These are phyloP conservation scores for Termitomyces sp. DNA, from an alignment of 768 basidiomycete species.

Conservation along the genomic window DNA sequence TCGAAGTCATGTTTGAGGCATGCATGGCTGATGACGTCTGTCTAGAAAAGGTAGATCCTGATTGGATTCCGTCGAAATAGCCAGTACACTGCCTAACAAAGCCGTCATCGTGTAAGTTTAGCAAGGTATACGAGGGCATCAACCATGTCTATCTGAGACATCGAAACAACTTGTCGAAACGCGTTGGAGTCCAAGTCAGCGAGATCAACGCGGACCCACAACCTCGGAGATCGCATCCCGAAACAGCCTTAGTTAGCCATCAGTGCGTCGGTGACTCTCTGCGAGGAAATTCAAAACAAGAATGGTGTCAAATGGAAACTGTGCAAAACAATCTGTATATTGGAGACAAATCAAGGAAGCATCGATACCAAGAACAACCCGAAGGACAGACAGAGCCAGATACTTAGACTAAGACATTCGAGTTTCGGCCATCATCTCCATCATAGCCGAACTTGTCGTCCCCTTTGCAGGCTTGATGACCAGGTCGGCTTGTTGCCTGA, in stretches of 20 bases:
- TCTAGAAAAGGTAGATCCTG: no score
- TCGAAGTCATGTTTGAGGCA: neutral
- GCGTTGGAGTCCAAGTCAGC: no score
- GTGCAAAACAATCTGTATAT: neutral
- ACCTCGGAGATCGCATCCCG: no score
- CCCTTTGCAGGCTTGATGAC: constrained; percentile 62
- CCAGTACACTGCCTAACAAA: neutral
- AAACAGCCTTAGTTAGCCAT: neutral
- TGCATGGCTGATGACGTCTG: neutral
- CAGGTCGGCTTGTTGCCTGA: constrained; percentile 77
- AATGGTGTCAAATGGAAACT: neutral
- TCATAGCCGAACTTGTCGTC: constrained; percentile 19
- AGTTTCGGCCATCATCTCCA: constrained; percentile 9
- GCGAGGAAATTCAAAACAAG: neutral
- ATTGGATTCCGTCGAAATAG: neutral
- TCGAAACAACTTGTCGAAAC: no score
- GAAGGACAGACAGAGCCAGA: neutral
- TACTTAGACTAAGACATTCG: neutral
- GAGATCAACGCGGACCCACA: no score
- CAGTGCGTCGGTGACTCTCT: neutral
- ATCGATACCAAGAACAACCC: neutral
- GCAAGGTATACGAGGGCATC: no score
- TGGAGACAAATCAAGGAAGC: neutral
- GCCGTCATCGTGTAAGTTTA: neutral
- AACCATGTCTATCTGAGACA: no score